phyloP scores from a whole-genome alignment of 2,329 filamentous ascomycete species.

The Aspergillus sp. region DNA sequence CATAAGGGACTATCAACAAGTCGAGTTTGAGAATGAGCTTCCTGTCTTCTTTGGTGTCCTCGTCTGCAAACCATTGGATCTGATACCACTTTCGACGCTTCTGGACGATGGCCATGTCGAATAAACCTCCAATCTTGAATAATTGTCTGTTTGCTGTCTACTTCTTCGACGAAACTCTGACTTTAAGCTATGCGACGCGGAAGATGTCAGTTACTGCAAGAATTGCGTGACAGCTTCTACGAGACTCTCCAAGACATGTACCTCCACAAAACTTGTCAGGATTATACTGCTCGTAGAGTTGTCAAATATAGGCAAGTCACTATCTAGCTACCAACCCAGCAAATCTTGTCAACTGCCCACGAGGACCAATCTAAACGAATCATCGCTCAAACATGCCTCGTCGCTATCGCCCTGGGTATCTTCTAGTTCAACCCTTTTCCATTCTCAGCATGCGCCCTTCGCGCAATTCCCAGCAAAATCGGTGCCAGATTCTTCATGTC shows the following conservation, averaged over 20 bases:
- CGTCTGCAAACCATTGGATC: slow-evolving; percentile 48
- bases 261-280: no score
- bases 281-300: no score
- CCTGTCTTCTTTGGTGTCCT: slow-evolving; percentile 52
- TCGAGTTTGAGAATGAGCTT: slow-evolving; percentile 57
- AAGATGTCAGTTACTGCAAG: background rate
- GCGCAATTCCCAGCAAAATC: slow-evolving; percentile 6
- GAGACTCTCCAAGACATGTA: no score
- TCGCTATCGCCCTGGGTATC: background rate
- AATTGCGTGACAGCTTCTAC: background rate
- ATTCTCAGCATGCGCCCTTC: slow-evolving; percentile 3
- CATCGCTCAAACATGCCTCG: no score
- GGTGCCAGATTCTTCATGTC: slow-evolving; percentile 8
- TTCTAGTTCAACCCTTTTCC: background rate
- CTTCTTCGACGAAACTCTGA: background rate
- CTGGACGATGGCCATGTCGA: background rate
- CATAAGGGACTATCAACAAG: slow-evolving; percentile 56
- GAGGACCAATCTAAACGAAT: background rate
- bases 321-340: no score
- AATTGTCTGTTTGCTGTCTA: background rate
- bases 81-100: slow-evolving; percentile 7
- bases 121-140: background rate
- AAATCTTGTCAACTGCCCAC: background rate
- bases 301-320: no score
- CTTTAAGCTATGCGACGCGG: background rate